phyloP scores from a whole-genome alignment of 805 yeast species.

The Candida bentonensis region DNA sequence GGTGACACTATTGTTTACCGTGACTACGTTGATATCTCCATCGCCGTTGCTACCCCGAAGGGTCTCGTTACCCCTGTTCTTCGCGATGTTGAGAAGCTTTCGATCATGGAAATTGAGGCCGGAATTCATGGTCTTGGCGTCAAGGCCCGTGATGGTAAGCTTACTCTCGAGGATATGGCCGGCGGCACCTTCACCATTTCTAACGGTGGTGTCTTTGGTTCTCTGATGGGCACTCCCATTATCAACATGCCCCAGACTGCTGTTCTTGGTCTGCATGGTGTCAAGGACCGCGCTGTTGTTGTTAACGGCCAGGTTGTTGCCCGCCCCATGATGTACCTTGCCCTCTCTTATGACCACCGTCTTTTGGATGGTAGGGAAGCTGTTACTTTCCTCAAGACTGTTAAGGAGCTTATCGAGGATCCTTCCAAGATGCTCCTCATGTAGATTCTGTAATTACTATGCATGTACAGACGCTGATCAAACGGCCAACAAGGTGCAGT shows the following conservation, averaged over 20 bases:
- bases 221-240: constrained; percentile 95
- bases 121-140: constrained; percentile 71
- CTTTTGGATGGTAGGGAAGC: constrained; percentile 98
- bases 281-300: constrained; percentile 93
- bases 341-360: constrained; percentile 96
- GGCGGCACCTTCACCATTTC: constrained; percentile 99
- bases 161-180: constrained; percentile 95
- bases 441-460: constrained; percentile 4
- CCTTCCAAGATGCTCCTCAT: constrained; percentile 90
- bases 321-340: constrained; percentile 99
- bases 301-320: constrained; percentile 91
- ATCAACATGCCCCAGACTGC: constrained; percentile 98
- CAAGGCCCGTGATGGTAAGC: constrained; percentile 94
- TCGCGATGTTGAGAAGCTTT: constrained; percentile 87
- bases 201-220: constrained; percentile 98
- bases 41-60: constrained; percentile 98
- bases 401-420: constrained; percentile 95
- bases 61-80: constrained; percentile 97
- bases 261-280: constrained; percentile 93
- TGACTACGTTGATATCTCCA: constrained; percentile 89
- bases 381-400: constrained; percentile 88
- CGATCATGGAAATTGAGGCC: constrained; percentile 77
- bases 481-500: too few relatives aligned
- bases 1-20: constrained; percentile 89
- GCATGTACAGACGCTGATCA: not conserved